These are phyloP conservation scores for Bothriochloa decipiens DNA, from an alignment of 176 grass and related monocot genomes.

Conservation along the genomic window DNA sequence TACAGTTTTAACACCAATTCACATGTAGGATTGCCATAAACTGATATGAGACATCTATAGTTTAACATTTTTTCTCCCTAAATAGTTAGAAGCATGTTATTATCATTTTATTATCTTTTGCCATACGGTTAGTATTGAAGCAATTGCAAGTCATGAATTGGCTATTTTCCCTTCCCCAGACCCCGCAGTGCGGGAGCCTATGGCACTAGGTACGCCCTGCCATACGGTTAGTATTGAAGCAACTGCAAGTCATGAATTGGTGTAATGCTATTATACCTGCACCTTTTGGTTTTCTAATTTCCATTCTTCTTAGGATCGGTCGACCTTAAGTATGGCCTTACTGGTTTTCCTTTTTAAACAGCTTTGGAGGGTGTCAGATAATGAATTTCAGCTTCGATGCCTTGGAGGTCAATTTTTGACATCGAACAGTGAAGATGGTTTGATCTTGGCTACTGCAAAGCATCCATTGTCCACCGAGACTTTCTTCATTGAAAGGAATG, in stretches of 20 bases:
- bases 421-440: constrained; percentile 45
- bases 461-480: constrained; percentile 53
- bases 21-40: neutral
- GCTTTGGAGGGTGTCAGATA: constrained; percentile 76
- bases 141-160: constrained; percentile 9
- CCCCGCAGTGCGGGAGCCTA: too few species aligned
- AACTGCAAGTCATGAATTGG: constrained; percentile 5
- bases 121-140: neutral
- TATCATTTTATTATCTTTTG: neutral
- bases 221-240: neutral
- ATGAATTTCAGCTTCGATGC: constrained; percentile 66
- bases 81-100: neutral
- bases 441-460: constrained; percentile 51
- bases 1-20: neutral
- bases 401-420: constrained; percentile 77
- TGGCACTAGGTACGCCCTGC: too few species aligned
- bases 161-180: too few species aligned
- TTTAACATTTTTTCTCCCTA: neutral
- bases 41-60: neutral
- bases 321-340: neutral
- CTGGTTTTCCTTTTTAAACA: constrained; percentile 42
- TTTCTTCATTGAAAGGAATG: constrained; percentile 70
- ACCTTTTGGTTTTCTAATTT: neutral
- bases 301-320: neutral
- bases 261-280: neutral